Evolutionary conservation across 2,329 filamentous ascomycete species (phyloP), one percentile per base, ranked within the genome.

Genomic region (Colletotrichum sp.): DNA sequence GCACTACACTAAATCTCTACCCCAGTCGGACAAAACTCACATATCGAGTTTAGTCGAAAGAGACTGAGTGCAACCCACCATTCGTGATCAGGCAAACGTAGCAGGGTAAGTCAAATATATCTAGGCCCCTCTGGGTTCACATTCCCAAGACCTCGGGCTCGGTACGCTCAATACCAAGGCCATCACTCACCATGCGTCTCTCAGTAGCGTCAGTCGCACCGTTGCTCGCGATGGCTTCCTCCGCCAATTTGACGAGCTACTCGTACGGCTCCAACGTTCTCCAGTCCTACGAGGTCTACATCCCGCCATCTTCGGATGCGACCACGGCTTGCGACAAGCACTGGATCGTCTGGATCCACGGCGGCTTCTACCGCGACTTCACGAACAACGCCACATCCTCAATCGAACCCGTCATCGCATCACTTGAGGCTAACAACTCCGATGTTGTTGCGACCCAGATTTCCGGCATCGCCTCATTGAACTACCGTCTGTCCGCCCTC

Each of bases 311-410:
- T 1, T 32, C 61, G 1, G 48, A 8, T 5, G 48, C 28, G 21
- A 4, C n/a, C 7, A 10, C 69, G 6, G 10, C 69, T 36, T 21
- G 55, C 24, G 16, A 72, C 12, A 74, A 74, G 38, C 62, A 72
- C 69, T 74, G 72, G 72, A 56, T 74, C 3, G 55, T 72, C 18
- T 74, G 64, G 52, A 30, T 74, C 10, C 72, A 74, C 30, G 72
- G 72, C 5, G 72, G 72, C 4, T 74, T 74, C 38, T 74, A 72
- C 56, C 72, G 72, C 14, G 69, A 74, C 69, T 62, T 74, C n/a
- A 62, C 69, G 24, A 62, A 72, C 24, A 72, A 72, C n/a, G 24
- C 72, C 10, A 74, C 72, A 4, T 43, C 59, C 55, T 58, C 55
- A 58, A 21, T 74, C 24, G 30, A 66, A 12, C 61, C 72, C 7